Evolutionary conservation across 1,284 basidiomycete genomes (phyloP), one percentile per base, ranked within the genome.

Genomic region (Sporisorium graminicola): DNA sequence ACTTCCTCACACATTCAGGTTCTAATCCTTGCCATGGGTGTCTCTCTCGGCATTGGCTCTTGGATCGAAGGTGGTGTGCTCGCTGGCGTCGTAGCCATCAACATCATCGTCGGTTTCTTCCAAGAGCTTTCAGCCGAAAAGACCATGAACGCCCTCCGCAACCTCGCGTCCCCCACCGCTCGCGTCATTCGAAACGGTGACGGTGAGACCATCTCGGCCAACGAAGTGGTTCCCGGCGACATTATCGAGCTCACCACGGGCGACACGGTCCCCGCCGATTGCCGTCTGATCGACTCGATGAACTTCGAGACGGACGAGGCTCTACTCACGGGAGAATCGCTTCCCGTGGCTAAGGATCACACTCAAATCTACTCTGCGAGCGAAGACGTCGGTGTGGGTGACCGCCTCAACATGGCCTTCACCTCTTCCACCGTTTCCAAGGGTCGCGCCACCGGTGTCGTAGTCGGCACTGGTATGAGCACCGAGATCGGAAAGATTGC

Each of bases 11-110:
- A 9, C n/a, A 10, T 50, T 29, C 49, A 50, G 49, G 49, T 84
- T 18, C 85, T 90, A 57, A 85, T 91, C 61, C 88, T 88, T 37
- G 90, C 90, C 31, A 88, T 91, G 86, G 89, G 89, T 9, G 88
- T 91, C n/a, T 90, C 90, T 5, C 90, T 91, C 65, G 91, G 82
- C 13, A 84, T 86, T 52, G 40, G 69, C 54, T 89, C 90, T 62
- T 92, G 89, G 86, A 89, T 91, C 67, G 90, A 90, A 78, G 90
- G 89, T 24, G 90, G 89, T 55, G 91, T 91, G 42, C 90, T 91
- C 65, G 89, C 89, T 14, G 90, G 89, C 18, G 88, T 92, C 35
- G 90, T 91, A 37, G 83, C 88, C 37, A 86, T 91, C 65, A 86
- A 86, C 72, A 78, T 86, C 43, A 58, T 78, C 37, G 88, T 89